Conservation (phyloP, 805 yeast species). For the Brettanomyces naardenensis region DNA sequence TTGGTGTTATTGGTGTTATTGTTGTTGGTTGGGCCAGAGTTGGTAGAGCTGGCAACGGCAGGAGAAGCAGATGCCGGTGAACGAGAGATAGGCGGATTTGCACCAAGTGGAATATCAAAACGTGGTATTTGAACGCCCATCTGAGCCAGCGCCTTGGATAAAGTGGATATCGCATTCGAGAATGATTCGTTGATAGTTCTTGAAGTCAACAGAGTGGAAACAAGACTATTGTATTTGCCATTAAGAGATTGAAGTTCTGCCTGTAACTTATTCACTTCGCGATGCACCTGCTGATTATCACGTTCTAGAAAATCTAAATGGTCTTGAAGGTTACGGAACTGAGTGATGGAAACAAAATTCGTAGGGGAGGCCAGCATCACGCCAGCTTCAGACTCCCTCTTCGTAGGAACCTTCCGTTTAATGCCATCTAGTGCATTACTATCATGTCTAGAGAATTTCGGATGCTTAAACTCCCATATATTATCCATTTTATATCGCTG, state of each 20-base stretch:
- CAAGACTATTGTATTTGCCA: constrained; percentile 54
- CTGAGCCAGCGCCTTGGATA: constrained; percentile 42
- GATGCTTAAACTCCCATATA: constrained; percentile 89
- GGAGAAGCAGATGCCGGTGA: neutral
- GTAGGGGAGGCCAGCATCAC: constrained; percentile 4
- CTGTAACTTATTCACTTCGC: constrained; percentile 26
- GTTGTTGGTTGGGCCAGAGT: constrained; percentile 1
- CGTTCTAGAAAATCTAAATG: constrained; percentile 23
- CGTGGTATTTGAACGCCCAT: constrained; percentile 66
- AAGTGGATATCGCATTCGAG: constrained; percentile 39
- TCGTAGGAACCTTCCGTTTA: constrained; percentile 67
- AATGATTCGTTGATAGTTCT: constrained; percentile 52
- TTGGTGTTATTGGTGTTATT: neutral
- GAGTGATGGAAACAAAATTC: constrained; percentile 15
- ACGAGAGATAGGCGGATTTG: neutral
- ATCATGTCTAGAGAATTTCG: constrained; percentile 73
- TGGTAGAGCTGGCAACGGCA: neutral
- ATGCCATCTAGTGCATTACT: constrained; percentile 78
- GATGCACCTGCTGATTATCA: constrained; percentile 21
- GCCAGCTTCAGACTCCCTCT: constrained; percentile 16
- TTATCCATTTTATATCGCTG: constrained; percentile 50
- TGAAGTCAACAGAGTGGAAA: constrained; percentile 52
- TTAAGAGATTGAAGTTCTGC: constrained; percentile 35
- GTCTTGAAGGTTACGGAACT: constrained; percentile 20
- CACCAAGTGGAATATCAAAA: constrained; percentile 42